These are phyloP conservation scores for Citrus inodora DNA, from an alignment of 345 rosid species.

Conservation along the genomic window DNA sequence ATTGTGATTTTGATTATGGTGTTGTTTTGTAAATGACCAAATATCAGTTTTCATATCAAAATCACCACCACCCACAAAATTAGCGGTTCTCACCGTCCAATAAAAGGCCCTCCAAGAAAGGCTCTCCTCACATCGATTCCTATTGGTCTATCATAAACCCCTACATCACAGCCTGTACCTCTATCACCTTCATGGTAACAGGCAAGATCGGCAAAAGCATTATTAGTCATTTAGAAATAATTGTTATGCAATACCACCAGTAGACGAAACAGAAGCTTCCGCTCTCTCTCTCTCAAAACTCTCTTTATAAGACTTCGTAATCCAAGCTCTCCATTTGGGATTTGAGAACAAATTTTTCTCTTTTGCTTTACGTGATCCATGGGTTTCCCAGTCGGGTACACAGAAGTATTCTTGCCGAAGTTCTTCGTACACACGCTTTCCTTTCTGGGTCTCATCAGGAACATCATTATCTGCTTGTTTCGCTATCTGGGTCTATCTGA, in stretches of 20 bases:
- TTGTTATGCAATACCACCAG: not conserved
- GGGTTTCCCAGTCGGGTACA: conserved; percentile 87
- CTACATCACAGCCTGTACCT: conserved; percentile 16
- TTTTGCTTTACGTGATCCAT: conserved; percentile 24
- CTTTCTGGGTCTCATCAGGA: conserved; percentile 59
- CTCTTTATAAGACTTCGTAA: conserved; percentile 1
- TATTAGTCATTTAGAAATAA: not conserved
- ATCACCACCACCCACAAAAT: not conserved
- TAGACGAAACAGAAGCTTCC: conserved; percentile 30
- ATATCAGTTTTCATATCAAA: not conserved
- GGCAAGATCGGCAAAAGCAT: too few species aligned
- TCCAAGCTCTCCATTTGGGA: not conserved
- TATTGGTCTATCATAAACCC: not conserved
- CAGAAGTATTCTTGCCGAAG: conserved; percentile 69
- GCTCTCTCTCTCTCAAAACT: conserved; percentile 6
- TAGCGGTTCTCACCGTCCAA: conserved; percentile 15
- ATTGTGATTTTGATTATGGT: too few species aligned
- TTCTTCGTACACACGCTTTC: conserved; percentile 63
- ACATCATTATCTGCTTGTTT: conserved; percentile 48
- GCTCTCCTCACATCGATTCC: not conserved
- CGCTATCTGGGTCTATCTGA: conserved; percentile 64
- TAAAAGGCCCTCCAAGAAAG: not conserved
- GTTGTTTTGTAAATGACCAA: too few species aligned
- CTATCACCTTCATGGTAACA: conserved; percentile 2
- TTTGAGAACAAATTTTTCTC: not conserved